These are phyloP conservation scores for Protomyces arabidopsidicola DNA, from an alignment of 1,139 yeast genomes.

Conservation along the genomic window DNA sequence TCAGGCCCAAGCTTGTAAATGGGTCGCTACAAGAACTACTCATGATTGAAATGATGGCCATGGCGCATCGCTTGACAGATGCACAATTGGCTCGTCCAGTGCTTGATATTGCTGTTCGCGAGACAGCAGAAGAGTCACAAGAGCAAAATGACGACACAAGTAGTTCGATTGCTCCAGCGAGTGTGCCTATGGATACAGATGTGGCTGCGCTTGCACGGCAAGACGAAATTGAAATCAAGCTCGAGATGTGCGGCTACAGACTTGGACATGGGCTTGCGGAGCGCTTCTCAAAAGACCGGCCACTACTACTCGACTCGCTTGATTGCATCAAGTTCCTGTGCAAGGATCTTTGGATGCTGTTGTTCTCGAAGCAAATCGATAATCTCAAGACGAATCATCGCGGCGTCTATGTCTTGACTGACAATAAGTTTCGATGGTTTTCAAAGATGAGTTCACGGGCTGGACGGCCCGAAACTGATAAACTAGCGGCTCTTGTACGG, in stretches of 20 bases:
- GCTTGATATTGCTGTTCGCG: background rate
- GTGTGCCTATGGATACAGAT: background rate
- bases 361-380: constrained; percentile 84
- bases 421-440: constrained; percentile 57
- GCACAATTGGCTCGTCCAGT: background rate
- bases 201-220: constrained; percentile 5
- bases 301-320: constrained; percentile 55
- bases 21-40: constrained; percentile 14
- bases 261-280: constrained; percentile 74
- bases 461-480: constrained; percentile 37
- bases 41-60: constrained; percentile 26
- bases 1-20: constrained; percentile 6
- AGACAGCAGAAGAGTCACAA: background rate
- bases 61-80: constrained; percentile 8
- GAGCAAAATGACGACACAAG: background rate
- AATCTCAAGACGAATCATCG: constrained; percentile 81
- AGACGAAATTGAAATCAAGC: constrained; percentile 30
- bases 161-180: background rate
- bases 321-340: constrained; percentile 89
- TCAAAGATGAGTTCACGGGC: constrained; percentile 52
- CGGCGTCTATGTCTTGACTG: constrained; percentile 74
- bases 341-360: constrained; percentile 78
- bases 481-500: background rate
- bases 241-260: constrained; percentile 66
- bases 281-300: constrained; percentile 53